Evolutionary conservation across 768 basidiomycete species (phyloP).

Genomic region (Kwoniella dejecticola): DNA sequence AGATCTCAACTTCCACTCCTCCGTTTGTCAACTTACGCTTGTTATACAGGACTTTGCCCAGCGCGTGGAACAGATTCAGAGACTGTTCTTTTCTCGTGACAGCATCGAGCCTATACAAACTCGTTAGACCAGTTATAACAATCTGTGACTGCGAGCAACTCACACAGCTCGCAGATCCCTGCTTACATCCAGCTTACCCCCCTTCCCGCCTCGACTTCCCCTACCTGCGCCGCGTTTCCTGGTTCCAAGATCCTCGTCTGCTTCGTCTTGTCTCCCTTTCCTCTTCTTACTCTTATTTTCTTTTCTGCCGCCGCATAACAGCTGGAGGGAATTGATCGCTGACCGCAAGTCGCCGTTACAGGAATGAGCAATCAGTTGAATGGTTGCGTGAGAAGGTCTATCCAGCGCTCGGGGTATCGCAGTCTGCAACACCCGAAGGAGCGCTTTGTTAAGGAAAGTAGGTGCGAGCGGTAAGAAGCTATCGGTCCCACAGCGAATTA

Average conservation of each 20-base stretch:
- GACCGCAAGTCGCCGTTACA: slow-evolving; percentile 90
- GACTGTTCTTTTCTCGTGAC: slow-evolving; percentile 82
- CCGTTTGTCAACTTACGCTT: slow-evolving; percentile 87
- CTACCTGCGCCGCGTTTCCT: slow-evolving; percentile 21
- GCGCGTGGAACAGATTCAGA: slow-evolving; percentile 82
- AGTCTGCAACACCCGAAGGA: slow-evolving; percentile 64
- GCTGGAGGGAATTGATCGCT: slow-evolving; percentile 90
- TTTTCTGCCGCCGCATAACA: slow-evolving; percentile 61
- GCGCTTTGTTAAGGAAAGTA: slow-evolving; percentile 77
- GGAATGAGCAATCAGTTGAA: slow-evolving; percentile 75
- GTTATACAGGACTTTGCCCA: slow-evolving; percentile 93
- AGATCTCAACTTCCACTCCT: too few species aligned
- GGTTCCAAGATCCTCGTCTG: slow-evolving; percentile 33
- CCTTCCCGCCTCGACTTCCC: slow-evolving; percentile 53
- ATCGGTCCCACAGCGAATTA: neutral
- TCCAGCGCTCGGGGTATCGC: slow-evolving; percentile 57
- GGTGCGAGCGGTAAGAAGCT: slow-evolving; percentile 92
- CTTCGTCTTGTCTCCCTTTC: slow-evolving; percentile 26
- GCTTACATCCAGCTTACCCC: slow-evolving; percentile 47
- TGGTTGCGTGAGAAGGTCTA: slow-evolving; percentile 64
- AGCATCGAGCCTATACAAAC: slow-evolving; percentile 62
- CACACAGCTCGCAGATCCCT: slow-evolving; percentile 50
- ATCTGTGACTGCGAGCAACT: too few species aligned
- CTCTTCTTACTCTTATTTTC: slow-evolving; percentile 26
- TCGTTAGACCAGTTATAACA: too few species aligned